phyloP scores from a whole-genome alignment of 1,284 basidiomycete genomes.

The Xerocomus cyaneibrunnescens region DNA sequence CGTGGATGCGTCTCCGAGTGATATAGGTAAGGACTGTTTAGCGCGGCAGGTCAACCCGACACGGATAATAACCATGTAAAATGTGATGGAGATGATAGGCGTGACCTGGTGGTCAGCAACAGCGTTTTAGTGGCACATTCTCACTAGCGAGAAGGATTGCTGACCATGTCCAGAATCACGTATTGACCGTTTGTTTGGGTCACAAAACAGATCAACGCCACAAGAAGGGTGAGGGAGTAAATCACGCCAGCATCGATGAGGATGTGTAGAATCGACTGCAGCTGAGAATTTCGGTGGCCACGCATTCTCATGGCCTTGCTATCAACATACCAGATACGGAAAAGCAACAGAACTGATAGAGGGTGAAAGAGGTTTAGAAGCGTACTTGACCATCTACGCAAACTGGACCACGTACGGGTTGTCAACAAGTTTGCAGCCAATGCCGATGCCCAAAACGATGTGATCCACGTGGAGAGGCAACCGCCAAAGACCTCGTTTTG shows the following conservation, averaged over 20 bases:
- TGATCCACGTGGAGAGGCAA: background rate
- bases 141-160: background rate
- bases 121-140: background rate
- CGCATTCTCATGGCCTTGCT: background rate
- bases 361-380: background rate
- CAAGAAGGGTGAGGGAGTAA: slow-evolving; percentile 1
- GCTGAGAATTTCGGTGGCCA: background rate
- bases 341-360: background rate
- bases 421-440: background rate
- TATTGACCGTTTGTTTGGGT: background rate
- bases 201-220: background rate
- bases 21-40: background rate
- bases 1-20: background rate
- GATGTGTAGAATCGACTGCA: background rate
- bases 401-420: background rate
- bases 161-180: slow-evolving; percentile 3
- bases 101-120: background rate
- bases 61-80: slow-evolving; percentile 3
- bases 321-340: background rate
- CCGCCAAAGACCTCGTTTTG: background rate
- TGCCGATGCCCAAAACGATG: background rate
- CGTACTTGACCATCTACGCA: background rate
- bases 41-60: background rate
- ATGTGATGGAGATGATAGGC: slow-evolving; percentile 2
- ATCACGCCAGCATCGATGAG: background rate